Percentiles rank a stretch among this genome's conserved stretches.
Evolutionary conservation across 2,329 filamentous ascomycete genomes (phyloP).

Genomic region (Monilinia laxa): DNA sequence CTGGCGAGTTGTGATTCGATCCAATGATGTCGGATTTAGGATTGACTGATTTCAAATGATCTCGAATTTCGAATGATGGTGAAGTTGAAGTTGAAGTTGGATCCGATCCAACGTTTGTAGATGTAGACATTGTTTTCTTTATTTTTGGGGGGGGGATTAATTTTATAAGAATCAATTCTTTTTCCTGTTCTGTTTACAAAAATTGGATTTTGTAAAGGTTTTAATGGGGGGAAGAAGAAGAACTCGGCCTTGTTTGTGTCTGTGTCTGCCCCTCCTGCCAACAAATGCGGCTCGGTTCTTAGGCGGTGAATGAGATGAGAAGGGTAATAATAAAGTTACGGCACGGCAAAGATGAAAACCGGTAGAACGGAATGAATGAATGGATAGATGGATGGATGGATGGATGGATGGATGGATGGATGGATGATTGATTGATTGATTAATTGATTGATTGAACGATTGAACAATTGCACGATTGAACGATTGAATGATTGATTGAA

Average conservation of each 20-base stretch:
- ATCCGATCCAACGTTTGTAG: conserved; percentile 30
- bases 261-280: conserved; percentile 21
- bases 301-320: conserved; percentile 3
- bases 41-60: conserved; percentile 24
- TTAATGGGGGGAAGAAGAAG: conserved; percentile 4
- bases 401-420: no score
- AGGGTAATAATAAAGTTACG: no score
- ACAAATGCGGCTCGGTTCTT: conserved; percentile 17
- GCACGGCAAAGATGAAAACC: no score
- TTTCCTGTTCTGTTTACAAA: conserved; percentile 5
- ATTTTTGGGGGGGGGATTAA: not conserved
- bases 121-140: conserved; percentile 27
- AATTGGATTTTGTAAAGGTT: not conserved
- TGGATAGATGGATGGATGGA: no score
- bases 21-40: conserved; percentile 30
- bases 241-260: not conserved
- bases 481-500: no score
- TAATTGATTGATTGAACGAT: no score
- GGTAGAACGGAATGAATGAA: no score
- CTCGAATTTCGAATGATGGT: conserved; percentile 24
- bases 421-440: no score
- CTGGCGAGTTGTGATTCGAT: conserved; percentile 36
- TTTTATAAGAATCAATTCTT: not conserved
- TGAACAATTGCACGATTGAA: no score
- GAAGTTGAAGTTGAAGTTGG: conserved; percentile 23